Evolutionary conservation across 106 monocot genomes (phyloP).

Genomic region (Allium cepa): DNA sequence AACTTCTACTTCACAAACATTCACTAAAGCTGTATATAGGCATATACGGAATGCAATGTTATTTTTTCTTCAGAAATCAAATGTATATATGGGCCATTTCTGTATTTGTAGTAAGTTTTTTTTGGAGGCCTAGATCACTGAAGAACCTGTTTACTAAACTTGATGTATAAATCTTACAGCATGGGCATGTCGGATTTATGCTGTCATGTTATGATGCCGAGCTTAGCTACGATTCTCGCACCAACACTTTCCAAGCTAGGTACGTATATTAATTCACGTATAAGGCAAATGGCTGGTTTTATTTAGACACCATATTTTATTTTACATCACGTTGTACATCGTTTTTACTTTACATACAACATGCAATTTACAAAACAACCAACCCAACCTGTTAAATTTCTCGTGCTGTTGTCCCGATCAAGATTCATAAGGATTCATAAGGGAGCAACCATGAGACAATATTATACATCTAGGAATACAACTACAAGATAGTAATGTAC

Average conservation of each 20-base stretch:
- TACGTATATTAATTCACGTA: slow-evolving; percentile 9
- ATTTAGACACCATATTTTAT: background rate
- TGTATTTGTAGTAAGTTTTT: background rate
- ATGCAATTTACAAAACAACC: no score
- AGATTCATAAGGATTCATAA: no score
- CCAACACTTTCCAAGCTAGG: slow-evolving; percentile 74
- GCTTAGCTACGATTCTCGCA: slow-evolving; percentile 51
- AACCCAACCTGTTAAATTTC: no score
- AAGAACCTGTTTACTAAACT: background rate
- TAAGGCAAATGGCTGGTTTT: background rate
- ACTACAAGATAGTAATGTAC: no score
- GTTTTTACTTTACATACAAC: no score
- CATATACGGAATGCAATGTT: background rate
- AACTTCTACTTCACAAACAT: background rate
- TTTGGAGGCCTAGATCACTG: no score
- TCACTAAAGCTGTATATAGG: background rate
- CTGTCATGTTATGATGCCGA: slow-evolving; percentile 87
- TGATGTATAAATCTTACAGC: slow-evolving; percentile 12
- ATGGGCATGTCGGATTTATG: slow-evolving; percentile 74
- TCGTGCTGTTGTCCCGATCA: no score
- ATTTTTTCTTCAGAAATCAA: background rate
- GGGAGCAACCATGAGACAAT: no score
- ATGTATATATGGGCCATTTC: background rate
- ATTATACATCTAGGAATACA: no score
- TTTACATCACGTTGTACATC: background rate